Evolutionary conservation across 768 basidiomycete species (phyloP).

Genomic region (Auricularia sp.): DNA sequence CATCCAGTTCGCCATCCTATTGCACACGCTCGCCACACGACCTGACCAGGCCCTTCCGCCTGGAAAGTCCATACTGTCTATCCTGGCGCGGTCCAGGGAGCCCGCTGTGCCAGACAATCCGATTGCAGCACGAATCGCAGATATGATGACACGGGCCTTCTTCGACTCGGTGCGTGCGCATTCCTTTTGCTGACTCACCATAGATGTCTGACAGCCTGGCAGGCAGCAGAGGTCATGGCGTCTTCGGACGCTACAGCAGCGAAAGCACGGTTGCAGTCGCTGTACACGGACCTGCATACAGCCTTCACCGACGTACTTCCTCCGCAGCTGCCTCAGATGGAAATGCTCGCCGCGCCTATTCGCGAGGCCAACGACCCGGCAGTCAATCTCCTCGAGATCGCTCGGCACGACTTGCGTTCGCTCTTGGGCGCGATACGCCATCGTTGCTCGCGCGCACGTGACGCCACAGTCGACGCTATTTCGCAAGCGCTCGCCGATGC

Average conservation of each 20-base stretch:
- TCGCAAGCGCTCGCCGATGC: slow-evolving; percentile 26
- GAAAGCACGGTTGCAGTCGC: slow-evolving; percentile 44
- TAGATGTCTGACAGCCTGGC: slow-evolving; percentile 7
- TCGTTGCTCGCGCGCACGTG: slow-evolving; percentile 61
- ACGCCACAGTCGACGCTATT: slow-evolving; percentile 41
- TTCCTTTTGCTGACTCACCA: slow-evolving; percentile 2
- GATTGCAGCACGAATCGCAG: slow-evolving; percentile 39
- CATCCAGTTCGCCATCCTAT: slow-evolving; percentile 18
- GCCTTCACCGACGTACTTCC: slow-evolving; percentile 52
- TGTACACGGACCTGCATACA: slow-evolving; percentile 45
- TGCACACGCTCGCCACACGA: slow-evolving; percentile 59
- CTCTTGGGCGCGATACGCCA: slow-evolving; percentile 40
- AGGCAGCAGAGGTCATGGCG: slow-evolving; percentile 51
- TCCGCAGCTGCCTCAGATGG: slow-evolving; percentile 37
- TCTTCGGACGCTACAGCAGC: slow-evolving; percentile 50
- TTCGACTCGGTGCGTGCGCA: slow-evolving; percentile 55
- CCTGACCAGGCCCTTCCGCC: slow-evolving; percentile 52
- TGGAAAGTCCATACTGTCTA: slow-evolving; percentile 62
- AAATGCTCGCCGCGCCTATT: slow-evolving; percentile 45
- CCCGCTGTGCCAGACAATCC: slow-evolving; percentile 14
- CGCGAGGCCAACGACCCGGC: slow-evolving; percentile 40
- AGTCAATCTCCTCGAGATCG: slow-evolving; percentile 53
- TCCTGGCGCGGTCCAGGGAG: slow-evolving; percentile 32
- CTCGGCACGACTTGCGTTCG: slow-evolving; percentile 44
- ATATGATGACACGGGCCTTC: slow-evolving; percentile 51